Conservation (phyloP, 75 land plant species). For the Adiantum capillusveneris region DNA sequence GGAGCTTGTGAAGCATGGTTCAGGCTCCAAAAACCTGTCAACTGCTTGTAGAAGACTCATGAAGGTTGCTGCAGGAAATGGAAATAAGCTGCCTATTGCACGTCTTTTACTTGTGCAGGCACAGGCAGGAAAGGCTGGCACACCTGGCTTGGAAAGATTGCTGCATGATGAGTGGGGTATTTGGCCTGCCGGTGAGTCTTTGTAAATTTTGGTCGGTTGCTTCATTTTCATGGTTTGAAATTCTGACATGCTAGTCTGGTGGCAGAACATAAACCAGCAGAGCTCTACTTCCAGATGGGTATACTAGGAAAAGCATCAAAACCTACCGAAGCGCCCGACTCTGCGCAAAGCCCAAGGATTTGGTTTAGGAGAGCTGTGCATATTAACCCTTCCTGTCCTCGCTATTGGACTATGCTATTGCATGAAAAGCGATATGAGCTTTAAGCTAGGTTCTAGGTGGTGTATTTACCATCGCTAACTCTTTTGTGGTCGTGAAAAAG, state of each 20-base stretch:
- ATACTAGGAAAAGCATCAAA: neutral
- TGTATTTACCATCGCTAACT: no score
- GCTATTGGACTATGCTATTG: no score
- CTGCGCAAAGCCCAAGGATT: neutral
- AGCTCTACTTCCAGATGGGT: slow-evolving; percentile 1
- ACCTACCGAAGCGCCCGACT: neutral
- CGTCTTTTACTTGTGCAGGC: neutral
- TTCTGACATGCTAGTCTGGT: no score
- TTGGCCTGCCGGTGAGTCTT: slow-evolving; percentile 1
- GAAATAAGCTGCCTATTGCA: neutral
- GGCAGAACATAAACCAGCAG: neutral
- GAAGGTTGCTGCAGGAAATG: neutral
- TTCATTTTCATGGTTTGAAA: no score
- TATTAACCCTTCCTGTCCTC: neutral
- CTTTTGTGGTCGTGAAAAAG: no score
- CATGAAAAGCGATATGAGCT: no score
- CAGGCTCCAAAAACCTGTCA: neutral
- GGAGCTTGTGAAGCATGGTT: neutral
- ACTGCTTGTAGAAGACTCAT: neutral
- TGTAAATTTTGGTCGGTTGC: no score
- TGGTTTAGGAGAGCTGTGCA: slow-evolving; percentile 1
- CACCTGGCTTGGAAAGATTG: neutral
- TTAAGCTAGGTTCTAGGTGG: no score
- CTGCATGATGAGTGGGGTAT: neutral
- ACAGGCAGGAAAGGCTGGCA: neutral